Evolutionary conservation across 2,329 filamentous ascomycete genomes (phyloP).

Genomic region (Aspergillus oerlinghausenensis): DNA sequence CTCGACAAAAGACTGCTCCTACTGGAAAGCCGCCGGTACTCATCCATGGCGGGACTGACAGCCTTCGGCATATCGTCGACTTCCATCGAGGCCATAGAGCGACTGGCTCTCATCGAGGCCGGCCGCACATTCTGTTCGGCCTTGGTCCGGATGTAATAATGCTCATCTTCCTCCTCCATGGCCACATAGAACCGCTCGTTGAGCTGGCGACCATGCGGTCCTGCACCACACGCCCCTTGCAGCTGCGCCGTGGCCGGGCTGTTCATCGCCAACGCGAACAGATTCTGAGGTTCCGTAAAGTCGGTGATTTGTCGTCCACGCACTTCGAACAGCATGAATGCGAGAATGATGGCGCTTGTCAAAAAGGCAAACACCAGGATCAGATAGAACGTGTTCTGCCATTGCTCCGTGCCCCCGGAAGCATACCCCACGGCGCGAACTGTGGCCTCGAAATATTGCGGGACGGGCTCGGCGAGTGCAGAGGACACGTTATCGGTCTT

Average conservation of each 20-base stretch:
- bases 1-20: conserved; percentile 22
- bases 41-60: conserved; percentile 30
- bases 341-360: conserved; percentile 62
- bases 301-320: conserved; percentile 64
- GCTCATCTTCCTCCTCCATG: conserved; percentile 46
- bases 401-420: conserved; percentile 56
- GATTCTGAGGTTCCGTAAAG: conserved; percentile 71
- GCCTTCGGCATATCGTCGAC: conserved; percentile 15
- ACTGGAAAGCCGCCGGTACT: conserved; percentile 30
- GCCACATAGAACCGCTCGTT: conserved; percentile 42
- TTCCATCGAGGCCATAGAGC: conserved; percentile 11
- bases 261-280: conserved; percentile 69
- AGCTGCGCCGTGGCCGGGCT: conserved; percentile 50
- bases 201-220: conserved; percentile 49
- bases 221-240: conserved; percentile 54
- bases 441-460: conserved; percentile 60
- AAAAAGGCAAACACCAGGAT: conserved; percentile 62
- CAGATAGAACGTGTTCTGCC: conserved; percentile 64
- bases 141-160: conserved; percentile 47
- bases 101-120: background rate
- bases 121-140: conserved; percentile 18
- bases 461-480: conserved; percentile 42
- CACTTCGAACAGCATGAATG: conserved; percentile 56
- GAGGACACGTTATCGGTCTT: conserved; percentile 16
- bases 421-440: conserved; percentile 65